These are phyloP conservation scores for Hypoxylon perforatum DNA, from an alignment of 495 filamentous ascomycete genomes.

Conservation along the genomic window DNA sequence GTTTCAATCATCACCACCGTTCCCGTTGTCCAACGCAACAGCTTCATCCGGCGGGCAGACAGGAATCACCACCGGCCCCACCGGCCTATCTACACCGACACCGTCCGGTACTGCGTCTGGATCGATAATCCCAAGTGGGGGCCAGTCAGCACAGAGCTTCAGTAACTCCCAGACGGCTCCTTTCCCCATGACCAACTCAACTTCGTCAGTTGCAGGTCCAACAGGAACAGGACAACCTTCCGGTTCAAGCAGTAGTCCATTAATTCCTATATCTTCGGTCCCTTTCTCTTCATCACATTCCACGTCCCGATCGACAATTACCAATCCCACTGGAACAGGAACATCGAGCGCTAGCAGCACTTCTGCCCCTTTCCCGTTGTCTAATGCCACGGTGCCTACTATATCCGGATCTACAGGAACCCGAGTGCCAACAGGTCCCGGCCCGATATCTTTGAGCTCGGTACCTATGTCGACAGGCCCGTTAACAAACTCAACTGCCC, in stretches of 20 bases:
- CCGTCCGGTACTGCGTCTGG: not conserved
- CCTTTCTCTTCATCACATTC: constrained; percentile 34
- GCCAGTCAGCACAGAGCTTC: not conserved
- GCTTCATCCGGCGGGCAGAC: constrained; percentile 23
- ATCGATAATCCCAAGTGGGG: constrained; percentile 3
- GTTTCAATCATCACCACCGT: constrained; percentile 36
- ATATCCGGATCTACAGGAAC: constrained; percentile 18
- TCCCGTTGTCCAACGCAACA: constrained; percentile 46
- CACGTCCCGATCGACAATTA: constrained; percentile 30
- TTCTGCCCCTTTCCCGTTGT: constrained; percentile 35
- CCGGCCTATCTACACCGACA: not conserved
- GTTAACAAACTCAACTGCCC: constrained; percentile 10
- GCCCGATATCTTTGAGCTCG: constrained; percentile 25
- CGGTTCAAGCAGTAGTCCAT: constrained; percentile 2
- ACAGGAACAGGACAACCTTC: constrained; percentile 17
- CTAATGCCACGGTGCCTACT: constrained; percentile 35
- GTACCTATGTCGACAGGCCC: constrained; percentile 1
- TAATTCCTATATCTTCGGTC: constrained; percentile 6
- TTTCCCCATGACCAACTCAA: constrained; percentile 24
- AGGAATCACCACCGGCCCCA: constrained; percentile 8
- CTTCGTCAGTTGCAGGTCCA: constrained; percentile 1
- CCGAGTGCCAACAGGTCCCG: constrained; percentile 22
- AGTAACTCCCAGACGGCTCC: constrained; percentile 26
- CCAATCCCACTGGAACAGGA: constrained; percentile 3
- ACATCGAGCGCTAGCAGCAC: constrained; percentile 5